Conservation (phyloP, 306 rosid species). For the Citrullus mucosospermus region DNA sequence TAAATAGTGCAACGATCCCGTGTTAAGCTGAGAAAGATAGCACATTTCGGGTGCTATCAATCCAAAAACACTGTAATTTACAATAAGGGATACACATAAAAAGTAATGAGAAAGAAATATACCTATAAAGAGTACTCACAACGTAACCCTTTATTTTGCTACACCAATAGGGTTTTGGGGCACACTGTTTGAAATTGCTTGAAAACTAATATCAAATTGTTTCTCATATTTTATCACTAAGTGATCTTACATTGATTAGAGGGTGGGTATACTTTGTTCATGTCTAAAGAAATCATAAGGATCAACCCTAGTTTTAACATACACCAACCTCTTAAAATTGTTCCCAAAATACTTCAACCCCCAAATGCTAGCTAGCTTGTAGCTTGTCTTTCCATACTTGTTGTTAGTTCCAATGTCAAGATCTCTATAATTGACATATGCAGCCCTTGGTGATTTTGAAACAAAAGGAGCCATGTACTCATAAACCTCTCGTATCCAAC, state of each 20-base stretch:
- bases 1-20: too few relatives aligned
- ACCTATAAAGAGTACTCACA: background rate
- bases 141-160: background rate
- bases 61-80: too few relatives aligned
- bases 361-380: slow-evolving; percentile 42
- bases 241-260: background rate
- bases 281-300: slow-evolving; percentile 67
- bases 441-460: slow-evolving; percentile 50
- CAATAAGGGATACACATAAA: too few relatives aligned
- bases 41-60: too few relatives aligned
- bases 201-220: background rate
- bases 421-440: slow-evolving; percentile 73
- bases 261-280: slow-evolving; percentile 69
- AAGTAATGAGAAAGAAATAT: too few relatives aligned
- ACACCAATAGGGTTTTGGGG: background rate
- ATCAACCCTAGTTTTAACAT: slow-evolving; percentile 54
- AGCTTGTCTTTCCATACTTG: slow-evolving; percentile 29
- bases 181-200: background rate
- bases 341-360: slow-evolving; percentile 61
- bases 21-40: too few relatives aligned
- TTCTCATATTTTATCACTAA: too few relatives aligned
- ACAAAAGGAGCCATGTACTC: slow-evolving; percentile 60
- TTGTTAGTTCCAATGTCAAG: slow-evolving; percentile 58
- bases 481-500: slow-evolving; percentile 60
- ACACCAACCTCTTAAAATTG: slow-evolving; percentile 49